Percentiles rank a stretch among this genome's conserved stretches.
Conservation (phyloP, 1,284 basidiomycete species). For the Pseudozyma flocculosa region DNA sequence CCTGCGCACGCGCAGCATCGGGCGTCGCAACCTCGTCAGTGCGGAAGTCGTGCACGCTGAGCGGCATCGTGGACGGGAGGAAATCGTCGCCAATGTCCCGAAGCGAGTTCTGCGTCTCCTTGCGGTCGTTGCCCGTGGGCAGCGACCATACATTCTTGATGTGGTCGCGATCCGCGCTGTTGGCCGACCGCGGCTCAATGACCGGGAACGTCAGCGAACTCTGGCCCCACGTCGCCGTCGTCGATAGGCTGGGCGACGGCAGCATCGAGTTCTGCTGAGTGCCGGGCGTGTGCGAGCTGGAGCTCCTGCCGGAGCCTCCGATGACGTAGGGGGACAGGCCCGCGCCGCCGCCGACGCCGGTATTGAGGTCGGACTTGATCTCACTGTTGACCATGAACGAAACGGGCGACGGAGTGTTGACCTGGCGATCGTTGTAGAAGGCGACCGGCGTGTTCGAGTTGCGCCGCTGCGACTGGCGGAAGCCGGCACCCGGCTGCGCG, state of each 20-base stretch:
- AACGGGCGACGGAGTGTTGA: constrained; percentile 42
- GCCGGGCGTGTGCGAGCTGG: constrained; percentile 29
- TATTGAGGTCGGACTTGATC: constrained; percentile 19
- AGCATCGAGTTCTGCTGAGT: constrained; percentile 22
- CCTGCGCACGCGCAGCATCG: constrained; percentile 3
- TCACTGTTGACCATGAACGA: constrained; percentile 54
- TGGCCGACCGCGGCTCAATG: constrained; percentile 24
- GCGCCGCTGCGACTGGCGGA: constrained; percentile 21
- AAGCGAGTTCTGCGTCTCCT: constrained; percentile 45
- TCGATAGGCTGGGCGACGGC: constrained; percentile 37
- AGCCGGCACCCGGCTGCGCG: constrained; percentile 10
- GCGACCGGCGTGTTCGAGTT: constrained; percentile 36
- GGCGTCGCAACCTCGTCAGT: constrained; percentile 14
- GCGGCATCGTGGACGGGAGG: constrained; percentile 37
- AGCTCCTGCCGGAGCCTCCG: constrained; percentile 17
- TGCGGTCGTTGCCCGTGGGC: constrained; percentile 27
- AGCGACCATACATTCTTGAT: constrained; percentile 52
- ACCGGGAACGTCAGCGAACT: constrained; percentile 45
- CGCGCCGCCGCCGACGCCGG: constrained; percentile 7
- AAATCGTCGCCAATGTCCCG: constrained; percentile 47
- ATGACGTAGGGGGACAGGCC: constrained; percentile 24
- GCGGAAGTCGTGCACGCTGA: constrained; percentile 41
- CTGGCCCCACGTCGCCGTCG: constrained; percentile 43
- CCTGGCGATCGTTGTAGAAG: constrained; percentile 28
- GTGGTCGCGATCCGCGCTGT: constrained; percentile 32